phyloP scores from a whole-genome alignment of 2,329 filamentous ascomycete species.

The Cryphonectria carpinicola region DNA sequence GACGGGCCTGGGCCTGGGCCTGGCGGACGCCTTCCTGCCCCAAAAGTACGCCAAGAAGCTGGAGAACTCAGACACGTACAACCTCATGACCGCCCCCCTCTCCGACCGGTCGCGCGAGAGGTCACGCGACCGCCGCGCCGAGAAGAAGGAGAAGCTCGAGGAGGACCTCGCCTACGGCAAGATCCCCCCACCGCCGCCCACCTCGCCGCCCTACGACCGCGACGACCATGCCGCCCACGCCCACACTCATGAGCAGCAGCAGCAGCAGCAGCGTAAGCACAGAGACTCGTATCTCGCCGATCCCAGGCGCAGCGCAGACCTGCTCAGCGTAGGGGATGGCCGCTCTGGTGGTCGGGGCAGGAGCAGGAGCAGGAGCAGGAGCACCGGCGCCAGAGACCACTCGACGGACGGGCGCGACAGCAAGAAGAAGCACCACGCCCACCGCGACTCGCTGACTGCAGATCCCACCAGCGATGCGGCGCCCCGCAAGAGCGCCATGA shows the following conservation, averaged over 20 bases:
- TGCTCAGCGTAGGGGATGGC: slow-evolving; percentile 24
- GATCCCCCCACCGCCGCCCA: slow-evolving; percentile 31
- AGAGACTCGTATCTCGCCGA: slow-evolving; percentile 38
- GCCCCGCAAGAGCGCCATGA: slow-evolving; percentile 40
- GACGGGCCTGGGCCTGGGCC: slow-evolving; percentile 28
- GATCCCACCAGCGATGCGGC: slow-evolving; percentile 34
- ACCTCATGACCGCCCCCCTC: slow-evolving; percentile 33
- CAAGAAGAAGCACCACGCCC: slow-evolving; percentile 26
- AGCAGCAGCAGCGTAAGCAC: slow-evolving; percentile 34
- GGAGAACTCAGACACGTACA: slow-evolving; percentile 31
- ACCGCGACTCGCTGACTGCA: slow-evolving; percentile 39
- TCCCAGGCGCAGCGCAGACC: slow-evolving; percentile 26
- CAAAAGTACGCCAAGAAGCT: slow-evolving; percentile 50
- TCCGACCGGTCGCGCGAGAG: slow-evolving; percentile 35
- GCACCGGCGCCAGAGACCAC: slow-evolving; percentile 32
- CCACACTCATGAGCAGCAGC: slow-evolving; percentile 44
- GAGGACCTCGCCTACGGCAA: slow-evolving; percentile 58
- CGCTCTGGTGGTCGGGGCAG: slow-evolving; percentile 31
- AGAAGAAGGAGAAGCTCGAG: slow-evolving; percentile 36
- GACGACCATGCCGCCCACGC: slow-evolving; percentile 32
- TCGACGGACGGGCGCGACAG: slow-evolving; percentile 28
- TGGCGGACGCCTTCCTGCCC: slow-evolving; percentile 47
- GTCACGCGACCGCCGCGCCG: slow-evolving; percentile 34
- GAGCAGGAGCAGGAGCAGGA: slow-evolving; percentile 21
- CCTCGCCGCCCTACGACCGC: slow-evolving; percentile 26